A percentile compares a stretch with the other conserved stretches of the same genome.
Evolutionary conservation across 75 land plant species (phyloP).

Genomic region (Chamaecyparis obtusa): DNA sequence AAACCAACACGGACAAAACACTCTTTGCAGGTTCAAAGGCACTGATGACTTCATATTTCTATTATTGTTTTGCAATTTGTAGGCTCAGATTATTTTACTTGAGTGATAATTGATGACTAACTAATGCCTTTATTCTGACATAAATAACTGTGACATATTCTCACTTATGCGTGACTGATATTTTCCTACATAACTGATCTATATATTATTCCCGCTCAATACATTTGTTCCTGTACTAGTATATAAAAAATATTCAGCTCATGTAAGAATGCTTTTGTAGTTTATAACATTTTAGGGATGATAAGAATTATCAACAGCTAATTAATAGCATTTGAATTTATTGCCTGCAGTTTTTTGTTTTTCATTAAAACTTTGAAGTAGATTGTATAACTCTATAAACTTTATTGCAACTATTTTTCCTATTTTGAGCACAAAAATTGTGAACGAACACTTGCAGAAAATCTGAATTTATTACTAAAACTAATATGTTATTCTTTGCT

Average conservation of each 20-base stretch:
- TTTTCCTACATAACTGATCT: too few relatives aligned
- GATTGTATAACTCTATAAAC: not conserved
- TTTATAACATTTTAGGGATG: not conserved
- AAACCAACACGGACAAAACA: too few relatives aligned
- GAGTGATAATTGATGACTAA: too few relatives aligned
- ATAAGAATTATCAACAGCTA: not conserved
- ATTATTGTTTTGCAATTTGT: not conserved
- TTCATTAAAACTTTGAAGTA: not conserved
- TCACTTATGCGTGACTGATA: too few relatives aligned
- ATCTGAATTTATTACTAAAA: not conserved
- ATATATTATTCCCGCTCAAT: too few relatives aligned
- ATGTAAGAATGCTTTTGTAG: not conserved
- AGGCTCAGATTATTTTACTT: not conserved
- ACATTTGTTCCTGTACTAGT: too few relatives aligned
- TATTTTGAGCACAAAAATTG: not conserved
- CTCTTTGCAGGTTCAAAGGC: not conserved
- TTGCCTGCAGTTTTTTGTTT: not conserved
- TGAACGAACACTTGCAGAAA: not conserved
- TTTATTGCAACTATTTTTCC: not conserved
- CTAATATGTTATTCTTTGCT: not conserved
- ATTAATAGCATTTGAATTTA: not conserved
- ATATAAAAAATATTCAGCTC: not conserved
- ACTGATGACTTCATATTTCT: not conserved
- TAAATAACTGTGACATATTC: not conserved
- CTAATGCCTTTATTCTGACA: not conserved